A percentile compares a stretch with the other conserved stretches of the same genome.
Evolutionary conservation across 176 grass and related monocot species (phyloP).

Genomic region (Rhynchospora breviuscula): DNA sequence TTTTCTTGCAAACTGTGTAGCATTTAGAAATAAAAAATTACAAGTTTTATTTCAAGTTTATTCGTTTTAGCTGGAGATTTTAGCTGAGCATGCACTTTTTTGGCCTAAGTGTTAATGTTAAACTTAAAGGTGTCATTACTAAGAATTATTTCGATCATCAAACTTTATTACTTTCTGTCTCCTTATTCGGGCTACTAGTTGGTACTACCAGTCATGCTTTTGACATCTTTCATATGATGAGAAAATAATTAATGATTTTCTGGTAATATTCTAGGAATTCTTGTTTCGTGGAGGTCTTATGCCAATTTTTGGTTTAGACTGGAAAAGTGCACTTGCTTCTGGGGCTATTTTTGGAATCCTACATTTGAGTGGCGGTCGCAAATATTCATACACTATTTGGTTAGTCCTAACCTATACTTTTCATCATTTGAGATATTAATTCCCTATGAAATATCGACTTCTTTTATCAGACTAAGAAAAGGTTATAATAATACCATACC

Average conservation of each 20-base stretch:
- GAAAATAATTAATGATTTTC: neutral
- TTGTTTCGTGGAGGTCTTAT: constrained; percentile 74
- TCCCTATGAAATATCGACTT: neutral
- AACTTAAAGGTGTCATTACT: neutral
- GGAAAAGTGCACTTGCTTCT: constrained; percentile 53
- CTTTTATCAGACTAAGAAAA: neutral
- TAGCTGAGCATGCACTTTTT: neutral
- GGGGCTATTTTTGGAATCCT: constrained; percentile 71
- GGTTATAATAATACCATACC: neutral
- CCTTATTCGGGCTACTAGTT: neutral
- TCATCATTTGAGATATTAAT: neutral
- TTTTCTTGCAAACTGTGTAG: neutral
- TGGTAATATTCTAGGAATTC: constrained; percentile 51
- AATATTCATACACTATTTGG: constrained; percentile 71
- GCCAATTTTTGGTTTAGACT: constrained; percentile 76
- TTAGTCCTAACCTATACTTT: constrained; percentile 14
- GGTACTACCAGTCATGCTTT: neutral
- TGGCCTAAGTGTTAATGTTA: neutral
- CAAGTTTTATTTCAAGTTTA: neutral
- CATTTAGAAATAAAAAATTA: neutral
- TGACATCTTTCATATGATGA: constrained; percentile 5
- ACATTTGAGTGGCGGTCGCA: constrained; percentile 71
- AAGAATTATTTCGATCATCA: neutral
- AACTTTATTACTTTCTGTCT: neutral
- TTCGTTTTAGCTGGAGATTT: neutral